These are phyloP conservation scores for Suhomyces canberraensis DNA, from an alignment of 805 yeast genomes.

Conservation along the genomic window DNA sequence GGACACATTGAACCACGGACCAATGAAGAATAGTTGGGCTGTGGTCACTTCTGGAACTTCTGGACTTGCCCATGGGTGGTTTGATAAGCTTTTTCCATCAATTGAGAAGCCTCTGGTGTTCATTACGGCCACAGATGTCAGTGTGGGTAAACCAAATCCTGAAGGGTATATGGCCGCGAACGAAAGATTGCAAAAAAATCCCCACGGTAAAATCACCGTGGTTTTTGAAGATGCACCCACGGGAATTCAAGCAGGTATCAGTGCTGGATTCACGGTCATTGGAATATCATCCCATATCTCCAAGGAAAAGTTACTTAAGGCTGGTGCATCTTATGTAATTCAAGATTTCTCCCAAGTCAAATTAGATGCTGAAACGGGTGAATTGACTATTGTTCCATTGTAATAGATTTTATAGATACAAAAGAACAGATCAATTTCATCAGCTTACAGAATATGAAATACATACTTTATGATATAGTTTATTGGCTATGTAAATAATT, in stretches of 20 bases:
- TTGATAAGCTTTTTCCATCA: constrained; percentile 8
- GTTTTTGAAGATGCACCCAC: constrained; percentile 22
- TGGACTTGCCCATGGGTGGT: constrained; percentile 18
- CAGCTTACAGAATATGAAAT: too few species aligned
- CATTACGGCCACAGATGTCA: constrained; percentile 19
- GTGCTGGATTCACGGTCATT: constrained; percentile 17
- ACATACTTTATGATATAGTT: too few species aligned
- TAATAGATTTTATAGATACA: constrained; percentile 2
- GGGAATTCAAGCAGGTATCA: constrained; percentile 17
- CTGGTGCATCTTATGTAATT: constrained; percentile 17
- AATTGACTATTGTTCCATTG: background rate
- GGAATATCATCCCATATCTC: constrained; percentile 18
- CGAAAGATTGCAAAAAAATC: background rate
- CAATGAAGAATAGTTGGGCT: constrained; percentile 13
- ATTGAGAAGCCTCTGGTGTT: constrained; percentile 13
- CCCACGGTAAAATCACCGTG: background rate
- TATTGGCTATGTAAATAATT: too few species aligned
- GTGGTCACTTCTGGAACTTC: constrained; percentile 19
- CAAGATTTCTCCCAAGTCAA: constrained; percentile 14
- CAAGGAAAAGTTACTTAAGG: constrained; percentile 12
- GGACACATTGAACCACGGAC: constrained; percentile 1
- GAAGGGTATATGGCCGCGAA: constrained; percentile 16
- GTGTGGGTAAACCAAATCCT: constrained; percentile 19
- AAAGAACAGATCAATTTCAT: background rate
- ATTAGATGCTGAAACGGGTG: background rate